Percentiles rank a stretch among this genome's conserved stretches.
Conservation (phyloP, 2,329 filamentous ascomycete species). For the Bipolaris zeicola region DNA sequence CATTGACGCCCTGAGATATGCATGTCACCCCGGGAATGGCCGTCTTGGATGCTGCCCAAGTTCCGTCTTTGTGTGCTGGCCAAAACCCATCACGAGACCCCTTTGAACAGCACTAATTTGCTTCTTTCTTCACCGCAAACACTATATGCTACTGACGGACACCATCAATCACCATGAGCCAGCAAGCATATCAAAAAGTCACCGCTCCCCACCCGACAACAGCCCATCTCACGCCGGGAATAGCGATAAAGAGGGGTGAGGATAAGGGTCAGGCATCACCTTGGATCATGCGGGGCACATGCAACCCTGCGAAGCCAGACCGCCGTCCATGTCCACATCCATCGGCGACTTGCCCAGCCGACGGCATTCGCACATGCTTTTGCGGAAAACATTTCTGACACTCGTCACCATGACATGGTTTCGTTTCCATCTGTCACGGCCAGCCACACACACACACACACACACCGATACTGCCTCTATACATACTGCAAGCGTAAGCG, state of each 20-base stretch:
- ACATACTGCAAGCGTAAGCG: neutral
- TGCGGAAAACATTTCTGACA: neutral
- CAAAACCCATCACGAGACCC: neutral
- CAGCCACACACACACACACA: neutral
- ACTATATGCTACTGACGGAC: too few relatives aligned
- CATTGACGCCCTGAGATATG: conserved; percentile 25
- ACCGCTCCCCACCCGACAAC: neutral
- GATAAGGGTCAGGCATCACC: conserved; percentile 13
- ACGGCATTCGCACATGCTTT: conserved; percentile 1
- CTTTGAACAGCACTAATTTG: neutral
- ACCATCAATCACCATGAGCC: neutral
- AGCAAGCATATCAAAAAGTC: neutral
- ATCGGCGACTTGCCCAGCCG: conserved; percentile 3
- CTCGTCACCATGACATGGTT: conserved; percentile 5
- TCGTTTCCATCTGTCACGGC: neutral
- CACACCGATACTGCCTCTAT: neutral
- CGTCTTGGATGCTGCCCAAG: conserved; percentile 24
- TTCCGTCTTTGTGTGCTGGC: neutral
- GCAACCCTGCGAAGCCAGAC: conserved; percentile 8
- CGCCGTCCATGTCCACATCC: conserved; percentile 4
- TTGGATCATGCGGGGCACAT: conserved; percentile 17
- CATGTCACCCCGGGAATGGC: conserved; percentile 24
- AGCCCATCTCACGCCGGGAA: neutral
- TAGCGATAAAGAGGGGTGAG: conserved; percentile 11
- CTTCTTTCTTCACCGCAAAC: conserved; percentile 2